These are phyloP conservation scores for Penicillium occitanis DNA, from an alignment of 2,329 filamentous ascomycete species.

Conservation along the genomic window DNA sequence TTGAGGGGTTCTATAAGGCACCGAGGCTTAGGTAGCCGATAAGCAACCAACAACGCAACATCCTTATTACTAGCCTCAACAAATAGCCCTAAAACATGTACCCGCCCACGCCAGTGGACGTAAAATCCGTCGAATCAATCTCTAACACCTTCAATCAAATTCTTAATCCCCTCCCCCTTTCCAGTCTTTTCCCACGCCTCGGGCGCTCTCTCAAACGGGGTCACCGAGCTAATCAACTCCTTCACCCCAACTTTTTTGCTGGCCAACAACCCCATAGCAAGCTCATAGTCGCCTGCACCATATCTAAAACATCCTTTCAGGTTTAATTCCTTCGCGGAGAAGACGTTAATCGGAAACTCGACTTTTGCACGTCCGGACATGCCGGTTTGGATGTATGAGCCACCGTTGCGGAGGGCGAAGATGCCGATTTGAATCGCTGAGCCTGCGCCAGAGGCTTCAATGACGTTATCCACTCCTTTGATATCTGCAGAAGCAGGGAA, in stretches of 20 bases:
- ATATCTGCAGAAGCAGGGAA: background rate
- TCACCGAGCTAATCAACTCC: slow-evolving; percentile 30
- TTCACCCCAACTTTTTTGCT: slow-evolving; percentile 31
- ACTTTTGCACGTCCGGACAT: slow-evolving; percentile 38
- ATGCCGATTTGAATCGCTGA: slow-evolving; percentile 48
- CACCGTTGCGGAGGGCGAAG: slow-evolving; percentile 35
- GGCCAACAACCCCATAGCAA: slow-evolving; percentile 41
- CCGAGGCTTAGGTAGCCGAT: slow-evolving; percentile 2
- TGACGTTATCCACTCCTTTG: slow-evolving; percentile 36
- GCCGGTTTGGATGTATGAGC: slow-evolving; percentile 37
- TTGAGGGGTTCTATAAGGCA: background rate
- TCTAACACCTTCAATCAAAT: background rate
- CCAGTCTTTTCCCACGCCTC: slow-evolving; percentile 31
- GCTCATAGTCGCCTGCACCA: slow-evolving; percentile 35
- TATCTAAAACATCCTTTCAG: slow-evolving; percentile 38
- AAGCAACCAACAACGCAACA: background rate
- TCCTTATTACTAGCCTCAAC: background rate
- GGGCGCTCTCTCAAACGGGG: slow-evolving; percentile 30
- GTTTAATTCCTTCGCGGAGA: slow-evolving; percentile 37
- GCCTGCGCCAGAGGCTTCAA: slow-evolving; percentile 47
- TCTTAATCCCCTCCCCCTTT: background rate
- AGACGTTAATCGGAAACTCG: slow-evolving; percentile 38
- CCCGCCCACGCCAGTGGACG: background rate
- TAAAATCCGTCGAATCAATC: background rate
- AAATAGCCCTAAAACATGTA: background rate